A percentile compares a stretch with the other conserved stretches of the same genome.
These are phyloP conservation scores for Actinidia chinensis DNA, from an alignment of 179 eudicot species.

Conservation along the genomic window DNA sequence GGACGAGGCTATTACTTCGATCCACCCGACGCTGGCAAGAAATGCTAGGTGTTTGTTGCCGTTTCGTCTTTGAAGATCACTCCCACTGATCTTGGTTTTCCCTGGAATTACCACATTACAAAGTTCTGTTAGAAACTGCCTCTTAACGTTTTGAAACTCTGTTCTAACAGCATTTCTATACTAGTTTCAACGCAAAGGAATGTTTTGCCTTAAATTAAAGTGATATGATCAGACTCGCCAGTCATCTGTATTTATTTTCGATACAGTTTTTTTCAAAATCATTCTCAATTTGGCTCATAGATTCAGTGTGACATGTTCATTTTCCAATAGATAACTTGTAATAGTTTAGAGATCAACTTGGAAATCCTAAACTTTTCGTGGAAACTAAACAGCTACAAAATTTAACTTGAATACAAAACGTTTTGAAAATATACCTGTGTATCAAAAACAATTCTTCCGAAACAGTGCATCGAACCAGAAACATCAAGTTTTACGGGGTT, in stretches of 20 bases:
- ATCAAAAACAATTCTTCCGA: conserved; percentile 63
- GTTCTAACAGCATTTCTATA: no score
- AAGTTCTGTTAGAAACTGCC: background rate
- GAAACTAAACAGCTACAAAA: background rate
- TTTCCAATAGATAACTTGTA: no score
- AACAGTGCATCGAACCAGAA: conserved; percentile 76
- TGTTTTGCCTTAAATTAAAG: no score
- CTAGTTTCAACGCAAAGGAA: no score
- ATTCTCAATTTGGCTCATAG: no score
- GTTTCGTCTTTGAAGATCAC: conserved; percentile 84
- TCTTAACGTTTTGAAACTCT: background rate
- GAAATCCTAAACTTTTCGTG: no score
- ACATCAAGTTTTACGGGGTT: conserved; percentile 60
- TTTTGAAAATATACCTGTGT: conserved; percentile 39
- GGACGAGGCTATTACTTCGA: conserved; percentile 73
- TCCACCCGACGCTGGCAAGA: conserved; percentile 46
- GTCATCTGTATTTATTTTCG: background rate
- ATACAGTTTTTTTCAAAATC: background rate
- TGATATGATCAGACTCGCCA: background rate
- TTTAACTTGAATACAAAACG: background rate
- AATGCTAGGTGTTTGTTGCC: conserved; percentile 59
- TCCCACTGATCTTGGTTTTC: conserved; percentile 70
- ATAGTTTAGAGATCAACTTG: no score
- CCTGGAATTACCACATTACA: conserved; percentile 35
- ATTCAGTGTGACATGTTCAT: no score